Conservation (phyloP, 2,329 filamentous ascomycete genomes). For the Ceratocystis lukuohia region DNA sequence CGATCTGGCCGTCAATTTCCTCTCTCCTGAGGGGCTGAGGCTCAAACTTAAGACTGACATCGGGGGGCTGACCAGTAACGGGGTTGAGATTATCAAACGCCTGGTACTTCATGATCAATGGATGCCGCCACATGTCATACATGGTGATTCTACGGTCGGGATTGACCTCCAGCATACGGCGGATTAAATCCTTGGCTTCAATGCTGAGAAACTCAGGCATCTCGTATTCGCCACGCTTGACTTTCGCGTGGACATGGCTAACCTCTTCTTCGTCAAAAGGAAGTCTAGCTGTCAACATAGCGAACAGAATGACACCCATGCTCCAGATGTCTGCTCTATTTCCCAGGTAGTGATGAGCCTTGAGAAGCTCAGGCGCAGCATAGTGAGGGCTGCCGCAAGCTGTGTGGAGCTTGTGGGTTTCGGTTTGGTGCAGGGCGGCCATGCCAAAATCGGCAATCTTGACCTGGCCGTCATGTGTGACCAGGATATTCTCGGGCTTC, state of each 20-base stretch:
- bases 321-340: conserved; percentile 91
- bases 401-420: conserved; percentile 65
- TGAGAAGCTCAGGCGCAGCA: conserved; percentile 81
- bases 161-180: conserved; percentile 63
- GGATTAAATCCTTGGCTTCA: conserved; percentile 66
- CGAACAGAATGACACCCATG: conserved; percentile 77
- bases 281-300: conserved; percentile 67
- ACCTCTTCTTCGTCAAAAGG: conserved; percentile 65
- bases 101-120: conserved; percentile 73
- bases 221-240: conserved; percentile 45
- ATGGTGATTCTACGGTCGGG: conserved; percentile 69
- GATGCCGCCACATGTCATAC: conserved; percentile 71
- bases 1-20: conserved; percentile 66
- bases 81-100: conserved; percentile 55
- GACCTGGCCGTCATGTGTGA: conserved; percentile 61
- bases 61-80: conserved; percentile 38
- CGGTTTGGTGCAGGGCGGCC: conserved; percentile 77
- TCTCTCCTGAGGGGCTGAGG: conserved; percentile 44
- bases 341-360: conserved; percentile 63
- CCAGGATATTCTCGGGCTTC: conserved; percentile 91
- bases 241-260: conserved; percentile 46
- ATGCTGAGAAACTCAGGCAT: conserved; percentile 49
- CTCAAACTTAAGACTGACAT: conserved; percentile 47
- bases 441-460: conserved; percentile 98
- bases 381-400: conserved; percentile 96